phyloP scores from a whole-genome alignment of 2,329 filamentous ascomycete species.

The Aspergillus chevalieri region DNA sequence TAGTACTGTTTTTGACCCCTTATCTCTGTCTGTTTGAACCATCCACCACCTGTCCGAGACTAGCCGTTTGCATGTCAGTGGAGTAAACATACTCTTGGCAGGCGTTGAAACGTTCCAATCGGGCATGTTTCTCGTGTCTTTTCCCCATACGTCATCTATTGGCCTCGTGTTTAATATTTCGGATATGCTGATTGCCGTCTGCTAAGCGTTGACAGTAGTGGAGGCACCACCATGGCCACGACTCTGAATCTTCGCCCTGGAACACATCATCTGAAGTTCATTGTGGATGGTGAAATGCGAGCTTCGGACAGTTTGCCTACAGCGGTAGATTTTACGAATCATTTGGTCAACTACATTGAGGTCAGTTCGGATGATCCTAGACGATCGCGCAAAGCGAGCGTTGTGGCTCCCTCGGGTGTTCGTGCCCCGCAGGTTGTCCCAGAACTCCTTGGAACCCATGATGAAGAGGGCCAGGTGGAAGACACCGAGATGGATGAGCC shows the following conservation, averaged over 20 bases:
- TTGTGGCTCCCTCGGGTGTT: constrained; percentile 31
- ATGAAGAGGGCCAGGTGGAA: constrained; percentile 29
- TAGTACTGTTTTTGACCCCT: constrained; percentile 18
- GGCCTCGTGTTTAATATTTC: constrained; percentile 4
- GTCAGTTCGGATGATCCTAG: constrained; percentile 68
- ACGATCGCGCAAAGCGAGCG: constrained; percentile 29
- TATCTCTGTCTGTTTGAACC: constrained; percentile 5
- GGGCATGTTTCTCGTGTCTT: neutral
- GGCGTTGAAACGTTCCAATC: neutral
- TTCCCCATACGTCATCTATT: constrained; percentile 2
- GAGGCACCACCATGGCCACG: constrained; percentile 59
- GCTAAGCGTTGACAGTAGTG: constrained; percentile 22
- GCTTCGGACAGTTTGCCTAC: constrained; percentile 83
- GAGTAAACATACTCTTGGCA: neutral
- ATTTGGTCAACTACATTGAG: constrained; percentile 97
- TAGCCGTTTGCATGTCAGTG: neutral
- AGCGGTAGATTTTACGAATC: constrained; percentile 95
- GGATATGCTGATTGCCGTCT: neutral
- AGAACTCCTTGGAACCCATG: constrained; percentile 23
- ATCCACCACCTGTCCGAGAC: neutral
- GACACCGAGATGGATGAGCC: constrained; percentile 41
- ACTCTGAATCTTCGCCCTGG: constrained; percentile 80
- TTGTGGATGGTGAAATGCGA: constrained; percentile 90
- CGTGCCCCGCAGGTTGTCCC: constrained; percentile 42
- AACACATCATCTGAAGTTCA: constrained; percentile 93